phyloP scores from a whole-genome alignment of 257 asterid genomes.

The Ballota nigra region DNA sequence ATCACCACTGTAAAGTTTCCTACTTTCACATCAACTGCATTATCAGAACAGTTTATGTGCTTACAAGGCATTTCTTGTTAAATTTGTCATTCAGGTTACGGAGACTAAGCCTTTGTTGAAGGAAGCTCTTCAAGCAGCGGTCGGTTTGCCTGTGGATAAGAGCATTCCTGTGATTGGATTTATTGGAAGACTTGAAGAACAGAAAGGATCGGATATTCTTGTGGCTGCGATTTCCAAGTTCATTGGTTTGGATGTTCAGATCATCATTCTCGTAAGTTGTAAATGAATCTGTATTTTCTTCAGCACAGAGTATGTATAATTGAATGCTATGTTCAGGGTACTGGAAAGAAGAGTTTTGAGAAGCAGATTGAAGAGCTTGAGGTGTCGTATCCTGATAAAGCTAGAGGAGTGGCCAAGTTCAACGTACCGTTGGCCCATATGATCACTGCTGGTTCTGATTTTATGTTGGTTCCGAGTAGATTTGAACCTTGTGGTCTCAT shows the following conservation, averaged over 20 bases:
- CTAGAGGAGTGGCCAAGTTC: slow-evolving; percentile 85
- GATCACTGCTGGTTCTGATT: slow-evolving; percentile 92
- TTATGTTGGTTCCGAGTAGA: slow-evolving; percentile 84
- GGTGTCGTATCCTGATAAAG: slow-evolving; percentile 76
- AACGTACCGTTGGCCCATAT: slow-evolving; percentile 83
- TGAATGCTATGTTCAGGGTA: slow-evolving; percentile 56
- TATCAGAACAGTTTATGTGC: not conserved
- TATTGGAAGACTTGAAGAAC: slow-evolving; percentile 97
- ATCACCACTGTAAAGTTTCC: slow-evolving; percentile 59
- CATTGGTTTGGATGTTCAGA: slow-evolving; percentile 67
- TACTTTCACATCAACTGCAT: not conserved
- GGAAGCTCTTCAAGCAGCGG: slow-evolving; percentile 96
- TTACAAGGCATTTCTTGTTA: not conserved
- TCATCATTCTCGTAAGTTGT: slow-evolving; percentile 74
- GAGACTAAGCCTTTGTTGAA: slow-evolving; percentile 78
- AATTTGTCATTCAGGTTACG: slow-evolving; percentile 46
- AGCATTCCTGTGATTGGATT: slow-evolving; percentile 83
- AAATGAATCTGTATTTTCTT: not conserved
- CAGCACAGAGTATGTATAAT: not conserved
- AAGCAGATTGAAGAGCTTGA: slow-evolving; percentile 84
- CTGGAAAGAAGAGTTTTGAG: slow-evolving; percentile 86
- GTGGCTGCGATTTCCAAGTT: slow-evolving; percentile 78
- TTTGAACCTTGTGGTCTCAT: slow-evolving; percentile 99
- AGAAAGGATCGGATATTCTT: slow-evolving; percentile 94
- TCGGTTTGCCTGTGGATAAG: slow-evolving; percentile 83